A percentile compares a stretch with the other conserved stretches of the same genome.
Conservation (phyloP, 2,329 filamentous ascomycete species). For the Cercospora brassicicola region DNA sequence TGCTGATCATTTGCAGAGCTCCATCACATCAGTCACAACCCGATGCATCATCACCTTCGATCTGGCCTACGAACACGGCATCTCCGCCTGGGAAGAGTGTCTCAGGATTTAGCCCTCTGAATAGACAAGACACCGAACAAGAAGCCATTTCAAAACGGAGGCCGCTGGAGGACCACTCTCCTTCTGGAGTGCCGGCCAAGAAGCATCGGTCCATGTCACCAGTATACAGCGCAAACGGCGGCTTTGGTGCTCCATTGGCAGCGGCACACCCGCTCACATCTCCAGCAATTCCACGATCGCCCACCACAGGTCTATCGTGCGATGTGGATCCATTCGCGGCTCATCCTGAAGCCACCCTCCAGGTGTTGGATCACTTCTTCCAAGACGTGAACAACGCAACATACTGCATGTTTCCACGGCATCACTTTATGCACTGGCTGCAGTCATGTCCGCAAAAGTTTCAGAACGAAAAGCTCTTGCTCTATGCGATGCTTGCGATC, state of each 20-base stretch:
- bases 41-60: constrained; percentile 26
- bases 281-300: constrained; percentile 27
- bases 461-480: constrained; percentile 56
- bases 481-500: constrained; percentile 61
- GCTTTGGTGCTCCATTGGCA: neutral
- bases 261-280: constrained; percentile 27
- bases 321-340: constrained; percentile 56
- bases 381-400: constrained; percentile 56
- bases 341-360: constrained; percentile 52
- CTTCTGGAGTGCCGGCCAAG: constrained; percentile 28
- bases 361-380: constrained; percentile 60
- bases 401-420: constrained; percentile 58
- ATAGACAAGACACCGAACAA: constrained; percentile 21
- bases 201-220: constrained; percentile 38
- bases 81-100: constrained; percentile 29
- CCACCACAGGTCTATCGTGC: constrained; percentile 43
- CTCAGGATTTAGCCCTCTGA: constrained; percentile 22
- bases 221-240: constrained; percentile 15
- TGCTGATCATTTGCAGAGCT: neutral
- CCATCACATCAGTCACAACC: constrained; percentile 29
- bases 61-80: constrained; percentile 28
- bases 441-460: constrained; percentile 45
- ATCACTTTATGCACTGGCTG: constrained; percentile 57
- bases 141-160: constrained; percentile 34
- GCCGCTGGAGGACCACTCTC: constrained; percentile 30